Conservation (phyloP, 192 early-diverging fungal species). For the Coemansia sp. region DNA sequence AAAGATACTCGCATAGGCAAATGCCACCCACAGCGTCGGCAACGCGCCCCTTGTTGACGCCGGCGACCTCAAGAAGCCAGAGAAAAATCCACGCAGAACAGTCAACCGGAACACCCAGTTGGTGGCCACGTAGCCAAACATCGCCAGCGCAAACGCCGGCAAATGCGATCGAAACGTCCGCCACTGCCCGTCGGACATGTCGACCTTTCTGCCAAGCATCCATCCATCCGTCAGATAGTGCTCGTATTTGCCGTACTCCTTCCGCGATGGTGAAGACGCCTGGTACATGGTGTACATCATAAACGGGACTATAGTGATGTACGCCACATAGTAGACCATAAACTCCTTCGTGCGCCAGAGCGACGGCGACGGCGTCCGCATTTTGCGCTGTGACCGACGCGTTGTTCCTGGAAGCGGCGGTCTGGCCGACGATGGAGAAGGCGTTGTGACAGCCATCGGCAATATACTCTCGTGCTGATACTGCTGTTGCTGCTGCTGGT, state of each 20-base stretch:
- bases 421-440: conserved; percentile 1
- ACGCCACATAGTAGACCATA: conserved; percentile 67
- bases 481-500: not conserved
- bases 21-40: conserved; percentile 56
- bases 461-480: too few species aligned
- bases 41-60: conserved; percentile 14
- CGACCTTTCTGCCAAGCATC: conserved; percentile 65
- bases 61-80: not conserved
- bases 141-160: conserved; percentile 40
- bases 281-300: conserved; percentile 64
- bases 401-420: conserved; percentile 21
- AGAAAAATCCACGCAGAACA: conserved; percentile 3
- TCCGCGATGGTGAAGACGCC: conserved; percentile 41
- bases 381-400: conserved; percentile 57
- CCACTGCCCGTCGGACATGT: conserved; percentile 54
- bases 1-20: conserved; percentile 61
- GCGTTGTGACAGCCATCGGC: not conserved
- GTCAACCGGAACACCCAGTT: conserved; percentile 19
- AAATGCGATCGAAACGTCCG: conserved; percentile 52
- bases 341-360: conserved; percentile 69
- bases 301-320: conserved; percentile 56
- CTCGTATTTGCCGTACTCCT: conserved; percentile 44
- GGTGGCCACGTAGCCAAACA: conserved; percentile 34
- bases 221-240: conserved; percentile 60
- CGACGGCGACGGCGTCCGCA: conserved; percentile 68